Percentiles rank a stretch among this genome's conserved stretches.
Conservation (phyloP, 805 yeast genomes). For the Phaffomyces thermotolerans region DNA sequence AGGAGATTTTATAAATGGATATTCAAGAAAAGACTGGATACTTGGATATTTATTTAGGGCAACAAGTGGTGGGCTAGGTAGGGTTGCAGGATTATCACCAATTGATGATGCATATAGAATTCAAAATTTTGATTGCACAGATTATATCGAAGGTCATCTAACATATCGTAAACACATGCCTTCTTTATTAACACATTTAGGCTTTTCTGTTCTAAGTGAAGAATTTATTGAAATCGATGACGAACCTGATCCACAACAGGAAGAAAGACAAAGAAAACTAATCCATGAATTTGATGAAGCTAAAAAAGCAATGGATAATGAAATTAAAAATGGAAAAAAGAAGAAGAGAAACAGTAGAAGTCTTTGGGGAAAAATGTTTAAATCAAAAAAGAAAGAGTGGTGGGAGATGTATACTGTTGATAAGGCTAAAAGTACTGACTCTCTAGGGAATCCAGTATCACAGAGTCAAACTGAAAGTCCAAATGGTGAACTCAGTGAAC, state of each 20-base stretch:
- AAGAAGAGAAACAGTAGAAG: conserved; percentile 25
- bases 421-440: conserved; percentile 14
- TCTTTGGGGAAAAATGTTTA: conserved; percentile 39
- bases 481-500: conserved; percentile 1
- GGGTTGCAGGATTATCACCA: conserved; percentile 87
- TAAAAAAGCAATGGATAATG: conserved; percentile 49
- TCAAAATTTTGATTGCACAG: conserved; percentile 85
- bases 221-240: conserved; percentile 87
- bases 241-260: conserved; percentile 86
- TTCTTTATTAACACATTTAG: conserved; percentile 54
- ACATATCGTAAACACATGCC: conserved; percentile 96
- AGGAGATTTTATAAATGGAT: conserved; percentile 87
- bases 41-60: conserved; percentile 92
- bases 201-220: conserved; percentile 79
- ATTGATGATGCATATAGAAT: conserved; percentile 56
- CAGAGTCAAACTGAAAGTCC: no score
- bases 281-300: conserved; percentile 85
- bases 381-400: conserved; percentile 51
- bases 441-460: background rate
- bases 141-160: conserved; percentile 90
- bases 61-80: conserved; percentile 85
- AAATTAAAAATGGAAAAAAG: conserved; percentile 24
- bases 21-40: conserved; percentile 90
- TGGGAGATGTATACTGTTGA: conserved; percentile 34
- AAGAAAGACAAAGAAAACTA: conserved; percentile 75